Percentiles rank a stretch among this genome's conserved stretches.
These are phyloP conservation scores for Collybiopsis confluens DNA, from an alignment of 768 basidiomycete species.

Conservation along the genomic window DNA sequence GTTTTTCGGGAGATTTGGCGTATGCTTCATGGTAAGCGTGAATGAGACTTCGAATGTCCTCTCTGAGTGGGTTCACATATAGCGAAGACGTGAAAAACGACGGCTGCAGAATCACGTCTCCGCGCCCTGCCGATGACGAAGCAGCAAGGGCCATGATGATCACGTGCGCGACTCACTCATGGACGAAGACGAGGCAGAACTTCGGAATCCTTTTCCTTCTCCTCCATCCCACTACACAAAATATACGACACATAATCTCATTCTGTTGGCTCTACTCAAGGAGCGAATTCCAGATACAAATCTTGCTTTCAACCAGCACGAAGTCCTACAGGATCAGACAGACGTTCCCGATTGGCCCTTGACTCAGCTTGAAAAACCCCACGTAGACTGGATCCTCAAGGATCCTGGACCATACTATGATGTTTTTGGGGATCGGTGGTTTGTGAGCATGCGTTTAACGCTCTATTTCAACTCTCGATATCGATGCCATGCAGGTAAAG, in stretches of 20 bases:
- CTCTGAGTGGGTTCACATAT: conserved; percentile 60
- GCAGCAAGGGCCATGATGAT: conserved; percentile 44
- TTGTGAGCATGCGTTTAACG: conserved; percentile 47
- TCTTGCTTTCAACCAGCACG: conserved; percentile 48
- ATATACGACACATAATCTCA: conserved; percentile 72
- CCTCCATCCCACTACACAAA: conserved; percentile 81
- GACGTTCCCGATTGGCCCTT: conserved; percentile 80
- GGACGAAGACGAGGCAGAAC: conserved; percentile 73
- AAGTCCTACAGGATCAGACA: conserved; percentile 62
- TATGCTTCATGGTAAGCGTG: conserved; percentile 50
- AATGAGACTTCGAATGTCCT: conserved; percentile 57
- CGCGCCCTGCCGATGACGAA: conserved; percentile 34
- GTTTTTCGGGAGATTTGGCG: conserved; percentile 27
- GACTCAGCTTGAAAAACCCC: conserved; percentile 74
- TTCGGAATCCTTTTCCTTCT: conserved; percentile 85
- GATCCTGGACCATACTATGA: conserved; percentile 70
- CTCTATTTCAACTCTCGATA: conserved; percentile 9
- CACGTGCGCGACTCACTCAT: conserved; percentile 26
- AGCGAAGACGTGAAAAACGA: conserved; percentile 75
- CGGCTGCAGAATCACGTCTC: conserved; percentile 65
- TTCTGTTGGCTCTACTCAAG: conserved; percentile 57
- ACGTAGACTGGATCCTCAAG: conserved; percentile 87
- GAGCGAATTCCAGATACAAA: conserved; percentile 45
- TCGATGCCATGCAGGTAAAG: conserved; percentile 53
- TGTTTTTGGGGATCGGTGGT: conserved; percentile 87